Evolutionary conservation across 768 basidiomycete species (phyloP).

Genomic region (Suillus occidentalis): DNA sequence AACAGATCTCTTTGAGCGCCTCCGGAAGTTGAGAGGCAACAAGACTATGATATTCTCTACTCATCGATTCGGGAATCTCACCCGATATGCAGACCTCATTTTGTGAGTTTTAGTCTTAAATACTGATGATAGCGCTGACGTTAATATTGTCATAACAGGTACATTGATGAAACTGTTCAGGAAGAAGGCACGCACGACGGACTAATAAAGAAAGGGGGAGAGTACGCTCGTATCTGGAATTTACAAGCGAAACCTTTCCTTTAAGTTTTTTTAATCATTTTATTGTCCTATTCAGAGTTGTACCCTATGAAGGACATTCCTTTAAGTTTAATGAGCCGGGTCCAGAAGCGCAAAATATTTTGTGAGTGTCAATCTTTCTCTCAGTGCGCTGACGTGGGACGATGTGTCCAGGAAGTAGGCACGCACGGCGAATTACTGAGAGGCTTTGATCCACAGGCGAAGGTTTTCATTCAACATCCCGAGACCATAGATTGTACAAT

Average conservation of each 20-base stretch:
- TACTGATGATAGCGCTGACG: background rate
- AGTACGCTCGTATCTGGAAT: slow-evolving; percentile 73
- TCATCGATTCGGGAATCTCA: slow-evolving; percentile 24
- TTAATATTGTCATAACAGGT: slow-evolving; percentile 43
- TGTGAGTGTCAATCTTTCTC: background rate
- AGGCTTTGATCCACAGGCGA: slow-evolving; percentile 69
- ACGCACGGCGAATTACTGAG: slow-evolving; percentile 60
- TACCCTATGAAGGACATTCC: too few species aligned
- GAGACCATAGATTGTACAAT: background rate
- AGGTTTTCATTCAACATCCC: slow-evolving; percentile 51
- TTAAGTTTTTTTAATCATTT: too few species aligned
- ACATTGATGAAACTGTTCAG: slow-evolving; percentile 64
- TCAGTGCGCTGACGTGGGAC: background rate
- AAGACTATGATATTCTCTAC: slow-evolving; percentile 86
- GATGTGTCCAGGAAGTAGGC: slow-evolving; percentile 55
- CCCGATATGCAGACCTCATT: background rate
- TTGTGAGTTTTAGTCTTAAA: background rate
- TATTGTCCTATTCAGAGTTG: too few species aligned
- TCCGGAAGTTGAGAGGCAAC: slow-evolving; percentile 62
- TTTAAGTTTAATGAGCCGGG: slow-evolving; percentile 22
- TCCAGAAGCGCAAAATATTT: background rate
- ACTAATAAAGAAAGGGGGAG: slow-evolving; percentile 53
- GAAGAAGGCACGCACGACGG: slow-evolving; percentile 69
- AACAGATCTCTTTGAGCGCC: slow-evolving; percentile 23
- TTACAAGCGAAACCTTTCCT: slow-evolving; percentile 74